Evolutionary conservation across 2,329 filamentous ascomycete species (phyloP).

Genomic region (Mycosphaerella sp.): DNA sequence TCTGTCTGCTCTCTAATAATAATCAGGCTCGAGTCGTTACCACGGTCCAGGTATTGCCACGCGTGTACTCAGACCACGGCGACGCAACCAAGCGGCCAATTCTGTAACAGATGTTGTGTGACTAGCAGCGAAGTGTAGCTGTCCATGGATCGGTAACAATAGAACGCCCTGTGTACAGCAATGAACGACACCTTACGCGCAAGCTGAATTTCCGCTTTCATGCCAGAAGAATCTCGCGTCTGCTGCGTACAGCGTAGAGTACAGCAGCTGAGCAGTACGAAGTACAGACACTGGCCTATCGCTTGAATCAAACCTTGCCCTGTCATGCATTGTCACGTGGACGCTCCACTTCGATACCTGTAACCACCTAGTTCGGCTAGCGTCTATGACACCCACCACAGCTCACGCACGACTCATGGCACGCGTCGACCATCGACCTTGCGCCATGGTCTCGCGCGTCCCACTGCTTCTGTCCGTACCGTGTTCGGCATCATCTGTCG

Average conservation of each 20-base stretch:
- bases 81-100: background rate
- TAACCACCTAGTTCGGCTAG: background rate
- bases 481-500: constrained; percentile 49
- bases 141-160: background rate
- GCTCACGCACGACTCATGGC: constrained; percentile 10
- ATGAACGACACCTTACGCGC: background rate
- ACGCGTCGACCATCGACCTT: background rate
- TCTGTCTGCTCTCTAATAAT: background rate
- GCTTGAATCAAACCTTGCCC: too few relatives aligned
- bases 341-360: background rate
- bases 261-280: too few relatives aligned
- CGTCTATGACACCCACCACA: background rate
- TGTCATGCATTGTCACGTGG: background rate
- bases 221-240: background rate
- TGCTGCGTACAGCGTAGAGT: too few relatives aligned
- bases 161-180: background rate
- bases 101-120: background rate
- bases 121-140: background rate
- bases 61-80: background rate
- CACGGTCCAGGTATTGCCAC: background rate
- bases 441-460: constrained; percentile 22
- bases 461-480: constrained; percentile 22
- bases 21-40: background rate
- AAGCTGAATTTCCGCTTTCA: background rate
- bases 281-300: too few relatives aligned